Evolutionary conservation across 202 grass and related monocot species (phyloP).

Genomic region (Zoysia matrella): DNA sequence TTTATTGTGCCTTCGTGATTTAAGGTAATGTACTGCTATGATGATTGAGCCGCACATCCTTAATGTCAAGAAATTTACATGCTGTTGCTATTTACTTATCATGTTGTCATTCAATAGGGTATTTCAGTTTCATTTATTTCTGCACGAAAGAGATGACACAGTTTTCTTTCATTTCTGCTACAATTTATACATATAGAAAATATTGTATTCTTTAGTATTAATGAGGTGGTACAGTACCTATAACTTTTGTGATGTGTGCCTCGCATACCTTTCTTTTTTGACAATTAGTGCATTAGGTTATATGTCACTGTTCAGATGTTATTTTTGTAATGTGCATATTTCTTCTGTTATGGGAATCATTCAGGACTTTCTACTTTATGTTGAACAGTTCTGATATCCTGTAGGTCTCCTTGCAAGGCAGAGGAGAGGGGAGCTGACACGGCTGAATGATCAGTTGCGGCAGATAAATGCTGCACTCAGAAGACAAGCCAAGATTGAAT

Average conservation of each 20-base stretch:
- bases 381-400: slow-evolving; percentile 43
- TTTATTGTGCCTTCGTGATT: neutral
- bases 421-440: slow-evolving; percentile 82
- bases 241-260: neutral
- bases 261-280: neutral
- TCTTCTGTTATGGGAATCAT: neutral
- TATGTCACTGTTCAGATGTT: slow-evolving; percentile 1
- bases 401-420: slow-evolving; percentile 90
- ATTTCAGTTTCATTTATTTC: neutral
- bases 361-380: slow-evolving; percentile 8
- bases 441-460: slow-evolving; percentile 88
- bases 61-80: neutral
- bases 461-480: slow-evolving; percentile 96
- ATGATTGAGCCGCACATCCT: neutral
- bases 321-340: neutral
- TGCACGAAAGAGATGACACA: neutral
- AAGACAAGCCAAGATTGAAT: slow-evolving; percentile 98
- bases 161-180: slow-evolving; percentile 20
- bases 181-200: neutral
- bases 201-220: too few species aligned
- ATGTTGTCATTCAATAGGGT: neutral
- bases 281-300: neutral
- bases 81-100: neutral
- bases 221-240: neutral
- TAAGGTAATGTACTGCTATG: neutral